Evolutionary conservation across 768 basidiomycete species (phyloP).

Genomic region (Boletus rubropictus): DNA sequence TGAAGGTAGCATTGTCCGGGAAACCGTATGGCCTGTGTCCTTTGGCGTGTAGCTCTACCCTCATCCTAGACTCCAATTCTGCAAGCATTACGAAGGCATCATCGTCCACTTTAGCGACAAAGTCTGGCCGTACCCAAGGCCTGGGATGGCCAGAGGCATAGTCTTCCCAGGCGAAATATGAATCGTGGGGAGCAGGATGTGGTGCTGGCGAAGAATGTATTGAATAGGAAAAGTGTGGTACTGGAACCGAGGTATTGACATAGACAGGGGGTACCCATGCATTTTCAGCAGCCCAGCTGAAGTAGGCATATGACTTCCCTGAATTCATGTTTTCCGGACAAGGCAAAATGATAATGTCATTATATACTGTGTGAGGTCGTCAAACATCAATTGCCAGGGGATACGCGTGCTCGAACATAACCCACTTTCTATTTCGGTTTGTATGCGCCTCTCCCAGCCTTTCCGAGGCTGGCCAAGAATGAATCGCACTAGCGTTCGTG

Average conservation of each 20-base stretch:
- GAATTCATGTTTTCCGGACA: conserved; percentile 93
- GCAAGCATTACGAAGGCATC: conserved; percentile 94
- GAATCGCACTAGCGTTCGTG: conserved; percentile 82
- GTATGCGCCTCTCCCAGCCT: conserved; percentile 72
- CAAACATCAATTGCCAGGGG: conserved; percentile 2
- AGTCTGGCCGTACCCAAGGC: conserved; percentile 85
- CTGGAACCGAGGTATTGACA: conserved; percentile 37
- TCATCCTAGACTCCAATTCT: conserved; percentile 85
- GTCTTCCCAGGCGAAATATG: conserved; percentile 52
- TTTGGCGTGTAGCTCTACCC: conserved; percentile 61
- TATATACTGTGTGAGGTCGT: conserved; percentile 51
- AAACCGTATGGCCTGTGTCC: conserved; percentile 25
- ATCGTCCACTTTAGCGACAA: conserved; percentile 90
- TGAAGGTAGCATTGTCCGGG: conserved; percentile 7
- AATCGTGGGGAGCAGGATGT: conserved; percentile 66
- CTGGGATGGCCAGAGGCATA: conserved; percentile 36
- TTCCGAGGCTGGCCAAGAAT: conserved; percentile 80
- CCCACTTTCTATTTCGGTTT: conserved; percentile 88
- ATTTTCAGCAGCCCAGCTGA: conserved; percentile 86
- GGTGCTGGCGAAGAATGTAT: conserved; percentile 52
- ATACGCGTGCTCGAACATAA: conserved; percentile 12
- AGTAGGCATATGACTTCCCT: conserved; percentile 89
- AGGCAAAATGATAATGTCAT: conserved; percentile 81
- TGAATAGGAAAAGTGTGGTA: conserved; percentile 59
- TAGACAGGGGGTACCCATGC: conserved; percentile 87